phyloP scores from a whole-genome alignment of 2,329 filamentous ascomycete species.

The Colletotrichum sp. region DNA sequence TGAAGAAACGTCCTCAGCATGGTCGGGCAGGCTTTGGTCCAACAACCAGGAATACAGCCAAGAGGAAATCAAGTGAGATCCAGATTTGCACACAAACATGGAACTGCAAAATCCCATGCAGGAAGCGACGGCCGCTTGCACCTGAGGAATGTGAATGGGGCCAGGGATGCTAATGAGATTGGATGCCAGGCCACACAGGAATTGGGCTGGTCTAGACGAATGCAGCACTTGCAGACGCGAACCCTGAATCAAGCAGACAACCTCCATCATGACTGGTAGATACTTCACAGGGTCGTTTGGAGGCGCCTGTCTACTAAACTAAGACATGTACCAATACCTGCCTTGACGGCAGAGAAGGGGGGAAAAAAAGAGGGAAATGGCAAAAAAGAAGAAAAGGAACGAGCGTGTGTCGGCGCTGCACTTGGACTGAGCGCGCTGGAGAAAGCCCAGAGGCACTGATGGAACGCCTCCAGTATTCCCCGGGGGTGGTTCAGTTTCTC shows the following conservation, averaged over 20 bases:
- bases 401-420: not conserved
- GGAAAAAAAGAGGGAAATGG: not conserved
- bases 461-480: not conserved
- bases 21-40: not conserved
- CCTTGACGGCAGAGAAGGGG: not conserved
- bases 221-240: not conserved
- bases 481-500: not conserved
- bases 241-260: not conserved
- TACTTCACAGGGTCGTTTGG: not conserved
- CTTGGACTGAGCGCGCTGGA: not conserved
- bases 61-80: constrained; percentile 11
- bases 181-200: constrained; percentile 12
- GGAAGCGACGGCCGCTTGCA: not conserved
- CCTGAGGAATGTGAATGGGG: constrained; percentile 8
- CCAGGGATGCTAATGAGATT: constrained; percentile 15
- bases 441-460: not conserved
- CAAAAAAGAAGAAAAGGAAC: not conserved
- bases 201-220: constrained; percentile 18
- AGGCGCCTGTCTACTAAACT: not conserved
- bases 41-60: not conserved
- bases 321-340: not conserved
- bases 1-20: not conserved
- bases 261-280: not conserved
- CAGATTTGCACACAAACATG: not conserved
- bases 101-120: not conserved